Conservation (phyloP, 768 basidiomycete genomes). For the Pluteus cervinus region DNA sequence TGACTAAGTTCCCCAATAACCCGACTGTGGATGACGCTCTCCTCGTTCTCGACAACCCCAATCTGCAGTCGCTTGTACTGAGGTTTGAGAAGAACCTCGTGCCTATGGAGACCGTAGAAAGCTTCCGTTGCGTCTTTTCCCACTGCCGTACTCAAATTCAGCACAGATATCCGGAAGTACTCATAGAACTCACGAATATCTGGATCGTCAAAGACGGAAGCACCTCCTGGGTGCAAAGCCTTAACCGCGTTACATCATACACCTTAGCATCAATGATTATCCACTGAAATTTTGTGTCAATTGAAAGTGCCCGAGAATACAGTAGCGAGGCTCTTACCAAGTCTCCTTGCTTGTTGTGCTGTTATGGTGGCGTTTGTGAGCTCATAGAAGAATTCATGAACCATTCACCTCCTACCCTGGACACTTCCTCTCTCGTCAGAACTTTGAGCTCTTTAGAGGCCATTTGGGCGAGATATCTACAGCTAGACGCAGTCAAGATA, state of each 20-base stretch:
- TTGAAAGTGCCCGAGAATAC: not conserved
- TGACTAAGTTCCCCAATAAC: constrained; percentile 61
- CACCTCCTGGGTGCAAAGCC: constrained; percentile 82
- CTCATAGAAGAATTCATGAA: not conserved
- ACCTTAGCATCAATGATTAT: constrained; percentile 82
- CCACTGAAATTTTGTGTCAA: constrained; percentile 46
- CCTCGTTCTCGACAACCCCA: constrained; percentile 66
- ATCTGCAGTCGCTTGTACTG: constrained; percentile 75
- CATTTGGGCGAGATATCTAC: constrained; percentile 20
- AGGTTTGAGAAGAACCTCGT: constrained; percentile 78
- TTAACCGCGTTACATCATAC: constrained; percentile 81
- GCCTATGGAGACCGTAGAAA: constrained; percentile 88
- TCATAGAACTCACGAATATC: constrained; percentile 62
- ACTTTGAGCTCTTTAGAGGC: constrained; percentile 28
- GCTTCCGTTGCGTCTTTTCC: constrained; percentile 87
- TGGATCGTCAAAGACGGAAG: constrained; percentile 64
- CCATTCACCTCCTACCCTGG: constrained; percentile 29
- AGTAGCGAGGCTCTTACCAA: constrained; percentile 39
- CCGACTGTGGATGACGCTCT: constrained; percentile 49
- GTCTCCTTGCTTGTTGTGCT: constrained; percentile 77
- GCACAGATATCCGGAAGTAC: constrained; percentile 26
- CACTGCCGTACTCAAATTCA: constrained; percentile 47
- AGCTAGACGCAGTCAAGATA: too few species aligned
- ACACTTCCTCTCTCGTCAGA: constrained; percentile 36
- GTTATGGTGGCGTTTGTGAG: constrained; percentile 10